Percentiles rank a stretch among this genome's conserved stretches.
Conservation (phyloP, 2,329 filamentous ascomycete genomes). For the Pyrenophora graminea region DNA sequence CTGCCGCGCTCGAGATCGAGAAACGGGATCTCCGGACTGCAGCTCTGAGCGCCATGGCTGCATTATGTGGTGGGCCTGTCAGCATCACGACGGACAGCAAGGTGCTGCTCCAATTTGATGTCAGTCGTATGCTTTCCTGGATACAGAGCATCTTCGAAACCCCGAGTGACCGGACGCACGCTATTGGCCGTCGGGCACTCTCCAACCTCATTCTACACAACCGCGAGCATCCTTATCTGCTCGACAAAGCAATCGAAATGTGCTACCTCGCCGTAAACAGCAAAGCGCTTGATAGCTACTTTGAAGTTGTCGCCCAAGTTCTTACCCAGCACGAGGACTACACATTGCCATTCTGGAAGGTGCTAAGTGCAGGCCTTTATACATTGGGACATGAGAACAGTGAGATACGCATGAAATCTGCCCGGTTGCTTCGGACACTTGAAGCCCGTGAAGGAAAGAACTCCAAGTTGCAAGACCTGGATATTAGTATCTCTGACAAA, state of each 20-base stretch:
- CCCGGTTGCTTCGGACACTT: conserved; percentile 75
- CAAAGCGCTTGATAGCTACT: conserved; percentile 92
- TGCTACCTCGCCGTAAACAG: conserved; percentile 82
- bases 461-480: conserved; percentile 93
- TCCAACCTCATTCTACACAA: conserved; percentile 92
- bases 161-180: conserved; percentile 86
- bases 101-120: conserved; percentile 85
- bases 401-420: conserved; percentile 85
- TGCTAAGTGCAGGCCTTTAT: conserved; percentile 85
- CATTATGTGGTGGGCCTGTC: conserved; percentile 81
- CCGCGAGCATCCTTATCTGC: conserved; percentile 78
- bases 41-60: conserved; percentile 92
- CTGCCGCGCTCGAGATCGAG: conserved; percentile 94
- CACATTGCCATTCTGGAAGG: conserved; percentile 84
- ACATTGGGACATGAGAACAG: conserved; percentile 91
- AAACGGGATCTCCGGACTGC: conserved; percentile 90
- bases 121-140: conserved; percentile 91
- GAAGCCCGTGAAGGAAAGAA: conserved; percentile 83
- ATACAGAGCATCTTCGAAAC: conserved; percentile 93
- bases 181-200: conserved; percentile 84
- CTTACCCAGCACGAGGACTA: conserved; percentile 83
- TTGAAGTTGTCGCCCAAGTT: conserved; percentile 87
- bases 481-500: conserved; percentile 98
- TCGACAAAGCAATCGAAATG: conserved; percentile 87
- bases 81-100: conserved; percentile 87